Conservation (phyloP, 1,284 basidiomycete species). For the Rugosomyces carneus region DNA sequence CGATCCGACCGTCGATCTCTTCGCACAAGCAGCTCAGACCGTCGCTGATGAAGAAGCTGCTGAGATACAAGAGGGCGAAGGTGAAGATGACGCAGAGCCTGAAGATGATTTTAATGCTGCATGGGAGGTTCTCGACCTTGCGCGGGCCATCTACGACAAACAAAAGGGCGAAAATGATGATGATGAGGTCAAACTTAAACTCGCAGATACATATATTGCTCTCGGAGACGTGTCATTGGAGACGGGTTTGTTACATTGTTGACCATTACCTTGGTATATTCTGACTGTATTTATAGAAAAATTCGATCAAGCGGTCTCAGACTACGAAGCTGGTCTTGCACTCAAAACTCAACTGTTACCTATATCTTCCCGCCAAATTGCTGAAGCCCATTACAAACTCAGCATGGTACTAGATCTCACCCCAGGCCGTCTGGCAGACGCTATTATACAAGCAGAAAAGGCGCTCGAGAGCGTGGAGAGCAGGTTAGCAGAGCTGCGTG, state of each 20-base stretch:
- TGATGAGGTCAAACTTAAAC: slow-evolving; percentile 61
- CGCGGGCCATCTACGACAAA: slow-evolving; percentile 76
- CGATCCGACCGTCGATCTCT: slow-evolving; percentile 50
- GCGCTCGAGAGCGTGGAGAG: slow-evolving; percentile 72
- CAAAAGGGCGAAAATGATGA: slow-evolving; percentile 45
- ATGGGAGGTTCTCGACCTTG: slow-evolving; percentile 89
- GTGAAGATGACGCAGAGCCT: slow-evolving; percentile 63
- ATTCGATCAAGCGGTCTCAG: slow-evolving; percentile 84
- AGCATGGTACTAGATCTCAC: slow-evolving; percentile 86
- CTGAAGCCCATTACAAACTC: slow-evolving; percentile 86
- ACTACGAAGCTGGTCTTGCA: slow-evolving; percentile 69
- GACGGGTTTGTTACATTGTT: slow-evolving; percentile 50
- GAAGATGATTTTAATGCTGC: slow-evolving; percentile 94
- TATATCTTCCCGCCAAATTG: slow-evolving; percentile 76
- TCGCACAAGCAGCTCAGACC: slow-evolving; percentile 46
- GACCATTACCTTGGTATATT: background rate
- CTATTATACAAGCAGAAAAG: slow-evolving; percentile 72
- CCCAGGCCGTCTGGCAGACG: slow-evolving; percentile 70
- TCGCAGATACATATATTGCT: slow-evolving; percentile 80
- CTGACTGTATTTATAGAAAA: slow-evolving; percentile 55
- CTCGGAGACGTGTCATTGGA: slow-evolving; percentile 87
- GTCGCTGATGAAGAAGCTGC: slow-evolving; percentile 35
- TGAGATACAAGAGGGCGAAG: slow-evolving; percentile 45
- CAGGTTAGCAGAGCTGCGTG: slow-evolving; percentile 59
- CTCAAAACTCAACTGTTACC: slow-evolving; percentile 73